Evolutionary conservation across 176 grass and related monocot genomes (phyloP).

Genomic region (Saccharum officinarum): DNA sequence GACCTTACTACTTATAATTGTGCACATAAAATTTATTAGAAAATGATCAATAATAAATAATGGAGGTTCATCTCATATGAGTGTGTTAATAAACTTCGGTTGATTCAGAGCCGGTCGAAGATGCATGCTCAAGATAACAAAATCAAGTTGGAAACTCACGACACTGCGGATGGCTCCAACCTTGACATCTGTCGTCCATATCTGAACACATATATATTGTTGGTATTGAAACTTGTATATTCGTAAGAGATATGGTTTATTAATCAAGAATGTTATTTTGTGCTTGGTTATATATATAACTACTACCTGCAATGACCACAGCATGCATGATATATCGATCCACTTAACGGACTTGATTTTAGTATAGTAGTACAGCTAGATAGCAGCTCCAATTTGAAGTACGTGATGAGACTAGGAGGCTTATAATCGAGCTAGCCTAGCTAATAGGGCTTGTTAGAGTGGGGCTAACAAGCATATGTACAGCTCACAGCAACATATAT

Average conservation of each 20-base stretch:
- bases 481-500: conserved; percentile 29
- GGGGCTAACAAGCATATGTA: background rate
- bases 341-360: too few species aligned
- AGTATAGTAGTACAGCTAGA: too few species aligned
- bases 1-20: too few species aligned
- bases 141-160: conserved; percentile 22
- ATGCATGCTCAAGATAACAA: conserved; percentile 11
- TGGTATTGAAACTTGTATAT: background rate
- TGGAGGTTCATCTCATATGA: too few species aligned
- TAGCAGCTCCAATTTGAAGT: too few species aligned
- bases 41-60: too few species aligned
- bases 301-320: background rate
- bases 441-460: background rate
- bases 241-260: conserved; percentile 5
- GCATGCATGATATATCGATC: background rate
- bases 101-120: background rate
- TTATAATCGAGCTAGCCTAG: background rate
- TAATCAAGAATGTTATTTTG: background rate
- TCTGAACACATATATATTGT: background rate
- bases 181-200: background rate
- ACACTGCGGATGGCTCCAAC: background rate
- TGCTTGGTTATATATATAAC: background rate
- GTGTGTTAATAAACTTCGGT: too few species aligned
- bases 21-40: too few species aligned
- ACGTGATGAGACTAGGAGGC: background rate